Base-by-base conservation (phyloP, 148 eudicot species). In the Camellia japonica region DNA sequence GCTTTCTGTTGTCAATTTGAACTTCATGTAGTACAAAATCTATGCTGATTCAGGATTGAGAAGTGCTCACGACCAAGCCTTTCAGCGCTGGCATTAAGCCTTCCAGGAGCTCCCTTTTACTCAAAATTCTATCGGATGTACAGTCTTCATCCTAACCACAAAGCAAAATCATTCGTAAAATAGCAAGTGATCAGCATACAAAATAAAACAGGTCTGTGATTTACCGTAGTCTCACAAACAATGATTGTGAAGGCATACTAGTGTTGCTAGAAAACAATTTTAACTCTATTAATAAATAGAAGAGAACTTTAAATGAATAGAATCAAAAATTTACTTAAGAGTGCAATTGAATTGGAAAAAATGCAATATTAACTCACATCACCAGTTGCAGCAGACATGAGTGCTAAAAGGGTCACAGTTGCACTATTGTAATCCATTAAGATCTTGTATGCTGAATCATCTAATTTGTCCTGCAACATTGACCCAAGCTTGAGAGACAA, bases 391-490 rank as follows among this genome's bases (percentile, higher is more conserved):
- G 95, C 88, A 74, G 99, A 88, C 75, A 90, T 87, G 82, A 92
- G 88, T 75, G 90, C 73, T 66, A 96, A 84, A 85, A 93, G 95
- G 75, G 90, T 86, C 73, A 96, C 99, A 5, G 99, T 89, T 68
- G 95, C 99, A 83, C 89, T 86, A 81, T 91, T 97, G 79, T 96
- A 96, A 82, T 96, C 99, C 89, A 84, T 74, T 75, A 93, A 81
- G 83, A 86, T 89, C 85, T 85, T 92, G 86, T 90, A 90, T 19
- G 94, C 99, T 46, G 93, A 79, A 71, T 92, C 97, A 80, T 90
- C 98, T 55, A 96, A 82, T 86, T 96, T 96, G 66, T 89, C 98
- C 99, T 96, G 88, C 75, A 75, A 82, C 85, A 64, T 79, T 68
- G 66, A 65, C 6, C 78, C 79, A 79, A 79, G 61, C 58, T 72